Evolutionary conservation across 163 green algal genomes (phyloP).

Genomic region (Trebouxia gelatinosa): DNA sequence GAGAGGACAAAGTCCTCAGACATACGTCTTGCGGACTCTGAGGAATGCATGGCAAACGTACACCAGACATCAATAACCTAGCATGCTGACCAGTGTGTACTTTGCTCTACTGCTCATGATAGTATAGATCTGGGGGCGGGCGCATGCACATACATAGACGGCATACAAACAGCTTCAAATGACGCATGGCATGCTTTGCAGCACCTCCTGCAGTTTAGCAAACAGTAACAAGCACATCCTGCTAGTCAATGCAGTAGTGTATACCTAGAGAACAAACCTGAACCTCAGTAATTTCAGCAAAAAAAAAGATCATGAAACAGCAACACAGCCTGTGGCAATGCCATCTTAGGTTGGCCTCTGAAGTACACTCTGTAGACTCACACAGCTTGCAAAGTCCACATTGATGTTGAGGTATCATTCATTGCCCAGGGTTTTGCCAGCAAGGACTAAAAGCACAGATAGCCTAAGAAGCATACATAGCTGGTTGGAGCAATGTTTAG

Average conservation of each 20-base stretch:
- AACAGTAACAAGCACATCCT: neutral
- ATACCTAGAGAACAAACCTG: neutral
- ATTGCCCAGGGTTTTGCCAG: too few relatives aligned
- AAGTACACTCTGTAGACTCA: too few relatives aligned
- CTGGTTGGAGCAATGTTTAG: neutral
- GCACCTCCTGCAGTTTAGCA: neutral
- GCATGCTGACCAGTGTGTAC: neutral
- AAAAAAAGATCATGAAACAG: conserved; percentile 4
- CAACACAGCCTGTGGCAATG: too few relatives aligned
- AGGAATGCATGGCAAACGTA: neutral
- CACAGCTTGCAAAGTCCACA: too few relatives aligned
- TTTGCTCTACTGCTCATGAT: neutral
- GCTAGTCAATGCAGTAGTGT: neutral
- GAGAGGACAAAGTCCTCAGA: too few relatives aligned
- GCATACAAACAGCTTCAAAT: neutral
- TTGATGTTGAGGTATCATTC: too few relatives aligned
- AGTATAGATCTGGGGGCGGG: too few relatives aligned
- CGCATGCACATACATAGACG: too few relatives aligned
- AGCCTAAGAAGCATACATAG: neutral
- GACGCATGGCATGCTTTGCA: conserved; percentile 23
- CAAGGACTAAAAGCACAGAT: neutral
- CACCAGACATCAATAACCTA: neutral
- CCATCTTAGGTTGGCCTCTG: too few relatives aligned
- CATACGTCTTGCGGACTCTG: neutral
- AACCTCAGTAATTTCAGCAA: conserved; percentile 9